Base-by-base conservation (phyloP, 257 asterid genomes). In the Solanum pinnatisectum region DNA sequence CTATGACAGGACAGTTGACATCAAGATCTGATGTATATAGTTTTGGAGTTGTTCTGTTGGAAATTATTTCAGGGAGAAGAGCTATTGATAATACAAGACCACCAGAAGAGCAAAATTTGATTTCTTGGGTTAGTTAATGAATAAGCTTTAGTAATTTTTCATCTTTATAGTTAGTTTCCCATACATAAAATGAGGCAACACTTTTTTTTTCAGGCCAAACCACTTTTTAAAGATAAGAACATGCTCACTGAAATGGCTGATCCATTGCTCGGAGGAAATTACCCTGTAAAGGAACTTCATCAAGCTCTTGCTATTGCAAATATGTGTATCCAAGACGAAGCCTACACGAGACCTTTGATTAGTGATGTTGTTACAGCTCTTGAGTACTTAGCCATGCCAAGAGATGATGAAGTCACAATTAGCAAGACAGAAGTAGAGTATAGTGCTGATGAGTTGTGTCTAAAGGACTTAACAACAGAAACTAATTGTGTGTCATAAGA, bases 251-350 rank as follows among this genome's bases (percentile, higher is more conserved):
- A 42, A 86, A 86, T 92, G 88, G 93, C 90, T 18, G 94, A 92
- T 78, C 92, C 94, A 6, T 72, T 85, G 84, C 92, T 92, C 9
- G 92, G 68, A 89, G 92, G 91, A 70, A 88, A 85, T 60, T 89
- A 90, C 88, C 92, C 93, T 1, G 56, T 74, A 27, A 90, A 89
- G 68, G 85, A 91, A 30, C 86, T 93, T 82, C 83, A 67, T 89
- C 93, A 90, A 87, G 94, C 92, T 22, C 37, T 93, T 46, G 92
- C 93, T 4, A 68, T 91, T 32, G 93, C 93, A 83, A 90, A 91
- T n/a, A 91, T 90, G 93, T 90, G 94, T 87, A 90, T 92, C 33
- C 94, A 92, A 89, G 94, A 91, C 5, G 93, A 92, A 88, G 90
- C 91, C 42, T 87, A 81, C 86, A 91, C 93, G 2, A 83, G 93